Evolutionary conservation across 2,329 filamentous ascomycete genomes (phyloP), one percentile per base, ranked within the genome.

Genomic region (Ramularia collo-cygni): DNA sequence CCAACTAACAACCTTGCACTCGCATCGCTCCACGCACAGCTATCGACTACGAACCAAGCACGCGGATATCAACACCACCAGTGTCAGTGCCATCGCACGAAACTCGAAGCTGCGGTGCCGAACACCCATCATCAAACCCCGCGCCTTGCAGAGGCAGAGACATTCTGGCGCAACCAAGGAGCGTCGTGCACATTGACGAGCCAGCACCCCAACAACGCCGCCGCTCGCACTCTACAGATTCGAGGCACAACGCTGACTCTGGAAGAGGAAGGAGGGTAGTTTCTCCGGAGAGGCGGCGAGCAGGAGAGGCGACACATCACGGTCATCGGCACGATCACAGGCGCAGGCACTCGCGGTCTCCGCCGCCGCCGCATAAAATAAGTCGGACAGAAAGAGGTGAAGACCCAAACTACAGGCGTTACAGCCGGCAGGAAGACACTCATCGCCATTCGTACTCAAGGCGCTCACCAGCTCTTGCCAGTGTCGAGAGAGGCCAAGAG

Each of bases 151-250:
- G 21, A 24, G 21, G 21, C 6, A 24, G 6, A 35, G 47, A 50
- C 42, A 54, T 28, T 18, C 43, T 53, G 50, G 51, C 49, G 38
- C 36, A 41, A 17, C 43, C 42, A 29, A 43, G 48, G 10, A 17
- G 29, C 10, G 32, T 14, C 28, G 26, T 36, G 31, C 59, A 62
- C 43, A 52, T 56, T 17, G 63, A 65, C 50, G 52, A 63, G 18
- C n/a, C n/a, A n/a, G 57, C 57, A 24, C 42, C 58, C 9, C 48
- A 53, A 40, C 64, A 62, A 28, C 64, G 60, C 33, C 64, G 64
- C 40, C 48, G 55, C 35, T 69, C 66, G 26, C 62, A 54, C 10
- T 69, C 67, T 10, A 53, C 48, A 43, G 64, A 67, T 31, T 64
- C 62, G 19, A 53, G 58, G 37, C 64, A 65, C 47, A 51, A 57